phyloP scores from a whole-genome alignment of 2,329 filamentous ascomycete species.

The Magnaporthales sp. region DNA sequence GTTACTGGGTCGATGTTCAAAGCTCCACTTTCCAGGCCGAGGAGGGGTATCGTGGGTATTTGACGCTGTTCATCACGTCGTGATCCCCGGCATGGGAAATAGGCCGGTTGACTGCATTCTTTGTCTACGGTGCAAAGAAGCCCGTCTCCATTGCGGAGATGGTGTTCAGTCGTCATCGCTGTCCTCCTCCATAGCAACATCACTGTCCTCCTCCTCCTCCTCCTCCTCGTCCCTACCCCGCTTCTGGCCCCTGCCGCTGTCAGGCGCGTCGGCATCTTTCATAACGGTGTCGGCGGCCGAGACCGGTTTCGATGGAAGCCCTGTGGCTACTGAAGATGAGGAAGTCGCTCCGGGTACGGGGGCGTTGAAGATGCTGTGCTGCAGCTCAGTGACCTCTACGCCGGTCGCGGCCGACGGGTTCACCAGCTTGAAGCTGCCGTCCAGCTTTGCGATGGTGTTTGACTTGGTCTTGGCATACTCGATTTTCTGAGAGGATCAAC shows the following conservation, averaged over 20 bases:
- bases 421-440: slow-evolving; percentile 77
- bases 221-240: slow-evolving; percentile 60
- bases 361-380: slow-evolving; percentile 73
- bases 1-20: slow-evolving; percentile 11
- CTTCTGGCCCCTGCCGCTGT: slow-evolving; percentile 53
- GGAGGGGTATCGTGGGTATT: slow-evolving; percentile 1
- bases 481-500: slow-evolving; percentile 56
- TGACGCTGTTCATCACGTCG: not conserved
- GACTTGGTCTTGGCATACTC: slow-evolving; percentile 87
- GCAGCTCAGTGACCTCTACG: slow-evolving; percentile 61
- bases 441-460: slow-evolving; percentile 79
- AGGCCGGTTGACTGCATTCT: not conserved
- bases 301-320: slow-evolving; percentile 39
- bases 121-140: not conserved
- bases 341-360: slow-evolving; percentile 42
- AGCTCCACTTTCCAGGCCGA: slow-evolving; percentile 6
- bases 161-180: slow-evolving; percentile 56
- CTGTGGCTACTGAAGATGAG: slow-evolving; percentile 26
- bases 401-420: slow-evolving; percentile 39
- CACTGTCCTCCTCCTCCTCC: slow-evolving; percentile 55
- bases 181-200: slow-evolving; percentile 60
- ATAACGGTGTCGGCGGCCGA: slow-evolving; percentile 36
- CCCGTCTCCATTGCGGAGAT: not conserved
- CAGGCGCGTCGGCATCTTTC: slow-evolving; percentile 25
- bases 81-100: not conserved